A percentile compares a stretch with the other conserved stretches of the same genome.
phyloP scores from a whole-genome alignment of 352 stramenopile genomes.

The Pythium brassicae region DNA sequence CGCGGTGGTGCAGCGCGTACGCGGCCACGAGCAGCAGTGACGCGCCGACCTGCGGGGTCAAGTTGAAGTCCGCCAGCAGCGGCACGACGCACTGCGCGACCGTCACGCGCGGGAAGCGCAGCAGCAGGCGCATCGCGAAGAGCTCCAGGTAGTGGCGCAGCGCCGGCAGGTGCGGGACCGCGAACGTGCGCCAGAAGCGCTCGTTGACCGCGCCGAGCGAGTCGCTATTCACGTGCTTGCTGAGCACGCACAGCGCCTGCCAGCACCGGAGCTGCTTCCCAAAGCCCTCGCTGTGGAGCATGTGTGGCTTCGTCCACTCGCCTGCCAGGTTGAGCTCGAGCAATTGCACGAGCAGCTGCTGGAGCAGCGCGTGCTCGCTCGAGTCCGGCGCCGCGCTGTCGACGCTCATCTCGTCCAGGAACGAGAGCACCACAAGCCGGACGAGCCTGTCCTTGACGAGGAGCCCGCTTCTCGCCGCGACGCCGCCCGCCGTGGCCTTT shows the following conservation, averaged over 20 bases:
- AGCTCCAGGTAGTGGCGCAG: slow-evolving; percentile 84
- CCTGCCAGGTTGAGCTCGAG: slow-evolving; percentile 49
- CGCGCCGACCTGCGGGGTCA: slow-evolving; percentile 66
- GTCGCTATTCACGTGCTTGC: slow-evolving; percentile 31
- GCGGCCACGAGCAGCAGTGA: slow-evolving; percentile 58
- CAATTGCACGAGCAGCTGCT: slow-evolving; percentile 30
- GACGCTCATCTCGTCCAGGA: slow-evolving; percentile 50
- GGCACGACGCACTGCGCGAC: slow-evolving; percentile 40
- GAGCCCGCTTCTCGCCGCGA: slow-evolving; percentile 6
- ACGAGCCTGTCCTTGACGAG: slow-evolving; percentile 63
- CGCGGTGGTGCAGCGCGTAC: slow-evolving; percentile 26
- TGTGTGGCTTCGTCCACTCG: slow-evolving; percentile 76
- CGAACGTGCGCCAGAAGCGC: slow-evolving; percentile 48
- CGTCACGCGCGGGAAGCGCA: slow-evolving; percentile 42
- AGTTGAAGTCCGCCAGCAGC: slow-evolving; percentile 61
- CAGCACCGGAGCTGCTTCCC: slow-evolving; percentile 70
- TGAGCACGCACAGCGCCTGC: slow-evolving; percentile 76
- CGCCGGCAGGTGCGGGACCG: slow-evolving; percentile 50
- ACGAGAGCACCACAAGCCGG: slow-evolving; percentile 59
- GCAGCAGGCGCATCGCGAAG: slow-evolving; percentile 64
- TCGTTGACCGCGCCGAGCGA: slow-evolving; percentile 24
- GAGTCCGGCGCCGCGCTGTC: slow-evolving; percentile 13
- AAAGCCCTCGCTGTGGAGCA: slow-evolving; percentile 83
- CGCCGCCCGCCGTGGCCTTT: not conserved
- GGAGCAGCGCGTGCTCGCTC: slow-evolving; percentile 25